Conservation (phyloP, 495 filamentous ascomycete species). For the Penicillium turbatum region DNA sequence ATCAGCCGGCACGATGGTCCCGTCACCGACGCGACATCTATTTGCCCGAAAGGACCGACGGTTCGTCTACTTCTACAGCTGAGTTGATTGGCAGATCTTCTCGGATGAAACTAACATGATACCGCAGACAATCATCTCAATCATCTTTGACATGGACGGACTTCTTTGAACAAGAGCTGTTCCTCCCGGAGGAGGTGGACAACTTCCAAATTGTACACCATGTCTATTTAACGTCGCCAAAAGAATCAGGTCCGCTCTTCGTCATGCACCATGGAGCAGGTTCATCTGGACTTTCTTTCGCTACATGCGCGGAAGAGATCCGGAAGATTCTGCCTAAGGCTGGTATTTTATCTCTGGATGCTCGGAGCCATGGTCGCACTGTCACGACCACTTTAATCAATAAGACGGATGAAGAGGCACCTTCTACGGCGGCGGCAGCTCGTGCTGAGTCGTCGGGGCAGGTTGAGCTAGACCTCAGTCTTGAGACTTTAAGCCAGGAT, state of each 20-base stretch:
- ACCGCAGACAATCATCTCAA: constrained; percentile 27
- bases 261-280: constrained; percentile 88
- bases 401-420: constrained; percentile 4
- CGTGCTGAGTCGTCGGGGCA: constrained; percentile 30
- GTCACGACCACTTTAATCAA: constrained; percentile 27
- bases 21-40: constrained; percentile 67
- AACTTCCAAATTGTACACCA: constrained; percentile 62
- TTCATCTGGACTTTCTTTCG: constrained; percentile 84
- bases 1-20: constrained; percentile 84
- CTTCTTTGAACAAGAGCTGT: constrained; percentile 84
- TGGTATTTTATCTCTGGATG: constrained; percentile 79
- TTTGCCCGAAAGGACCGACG: constrained; percentile 61
- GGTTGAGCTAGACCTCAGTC: constrained; percentile 54
- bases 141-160: constrained; percentile 71
- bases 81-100: neutral
- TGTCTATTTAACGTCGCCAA: constrained; percentile 70
- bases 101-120: constrained; percentile 4
- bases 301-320: constrained; percentile 71
- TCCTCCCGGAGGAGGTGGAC: constrained; percentile 49
- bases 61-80: constrained; percentile 37
- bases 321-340: constrained; percentile 72
- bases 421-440: constrained; percentile 15
- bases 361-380: constrained; percentile 81
- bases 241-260: constrained; percentile 66
- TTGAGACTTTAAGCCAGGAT: constrained; percentile 68